Percentiles rank a stretch among this genome's conserved stretches.
phyloP scores from a whole-genome alignment of 2,329 filamentous ascomycete species.

The Emmonsia crescens region DNA sequence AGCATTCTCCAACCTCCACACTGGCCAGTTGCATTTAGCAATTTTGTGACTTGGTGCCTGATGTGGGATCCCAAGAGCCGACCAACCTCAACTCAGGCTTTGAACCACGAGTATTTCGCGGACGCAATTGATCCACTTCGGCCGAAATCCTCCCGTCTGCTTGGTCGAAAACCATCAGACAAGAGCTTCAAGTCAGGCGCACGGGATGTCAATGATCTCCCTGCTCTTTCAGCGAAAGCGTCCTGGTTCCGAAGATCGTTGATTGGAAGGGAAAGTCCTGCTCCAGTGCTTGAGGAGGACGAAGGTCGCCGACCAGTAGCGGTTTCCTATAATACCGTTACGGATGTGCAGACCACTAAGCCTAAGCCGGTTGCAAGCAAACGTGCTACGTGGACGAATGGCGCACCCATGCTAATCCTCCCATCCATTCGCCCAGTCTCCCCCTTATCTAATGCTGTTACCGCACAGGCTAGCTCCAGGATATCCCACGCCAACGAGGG shows the following conservation, averaged over 20 bases:
- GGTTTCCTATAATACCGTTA: conserved; percentile 28
- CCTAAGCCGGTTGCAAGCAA: conserved; percentile 54
- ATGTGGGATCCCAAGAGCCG: conserved; percentile 96
- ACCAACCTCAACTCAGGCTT: conserved; percentile 85
- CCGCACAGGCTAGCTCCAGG: conserved; percentile 68
- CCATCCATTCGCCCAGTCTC: conserved; percentile 92
- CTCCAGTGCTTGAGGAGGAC: conserved; percentile 41
- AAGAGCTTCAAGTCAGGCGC: conserved; percentile 51
- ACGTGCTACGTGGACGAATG: conserved; percentile 88
- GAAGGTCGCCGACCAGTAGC: conserved; percentile 29
- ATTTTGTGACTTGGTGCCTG: conserved; percentile 96
- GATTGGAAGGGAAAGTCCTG: conserved; percentile 64
- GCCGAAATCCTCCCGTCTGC: conserved; percentile 78
- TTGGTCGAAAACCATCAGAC: conserved; percentile 85
- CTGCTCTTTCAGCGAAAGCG: conserved; percentile 63
- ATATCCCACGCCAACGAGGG: conserved; percentile 44
- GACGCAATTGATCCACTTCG: conserved; percentile 86
- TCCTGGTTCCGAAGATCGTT: conserved; percentile 97
- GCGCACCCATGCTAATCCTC: conserved; percentile 86
- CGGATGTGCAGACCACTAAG: conserved; percentile 30
- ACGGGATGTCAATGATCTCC: conserved; percentile 51
- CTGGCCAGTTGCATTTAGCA: conserved; percentile 77
- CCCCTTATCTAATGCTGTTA: conserved; percentile 88
- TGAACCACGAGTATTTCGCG: conserved; percentile 87
- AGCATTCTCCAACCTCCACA: conserved; percentile 82